These are phyloP conservation scores for Lactarius quietus DNA, from an alignment of 768 basidiomycete genomes.

Conservation along the genomic window DNA sequence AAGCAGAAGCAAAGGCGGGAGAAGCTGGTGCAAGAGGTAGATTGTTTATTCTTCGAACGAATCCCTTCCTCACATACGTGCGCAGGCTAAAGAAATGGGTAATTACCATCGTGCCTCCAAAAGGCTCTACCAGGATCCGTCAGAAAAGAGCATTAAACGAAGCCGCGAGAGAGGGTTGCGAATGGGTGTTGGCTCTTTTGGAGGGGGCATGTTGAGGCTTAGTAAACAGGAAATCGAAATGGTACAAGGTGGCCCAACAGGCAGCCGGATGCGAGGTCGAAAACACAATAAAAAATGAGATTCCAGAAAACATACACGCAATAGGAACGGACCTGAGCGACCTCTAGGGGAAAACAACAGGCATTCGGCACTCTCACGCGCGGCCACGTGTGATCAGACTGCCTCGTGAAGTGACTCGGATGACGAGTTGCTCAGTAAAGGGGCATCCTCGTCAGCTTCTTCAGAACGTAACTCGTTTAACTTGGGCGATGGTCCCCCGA, in stretches of 20 bases:
- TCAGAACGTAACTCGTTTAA: conserved; percentile 56
- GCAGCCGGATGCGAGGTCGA: conserved; percentile 19
- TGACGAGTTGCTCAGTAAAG: conserved; percentile 42
- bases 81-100: conserved; percentile 76
- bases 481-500: conserved; percentile 47
- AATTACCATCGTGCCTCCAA: conserved; percentile 83
- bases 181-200: conserved; percentile 79
- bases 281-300: conserved; percentile 31
- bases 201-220: conserved; percentile 63
- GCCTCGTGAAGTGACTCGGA: conserved; percentile 28
- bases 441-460: conserved; percentile 56
- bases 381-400: neutral
- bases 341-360: neutral
- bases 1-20: conserved; percentile 57
- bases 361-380: neutral
- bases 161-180: conserved; percentile 63
- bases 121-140: conserved; percentile 51
- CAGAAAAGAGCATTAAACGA: conserved; percentile 31
- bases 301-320: conserved; percentile 28
- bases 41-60: neutral
- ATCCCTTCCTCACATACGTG: conserved; percentile 1
- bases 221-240: conserved; percentile 54
- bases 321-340: neutral
- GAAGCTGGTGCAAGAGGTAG: conserved; percentile 65
- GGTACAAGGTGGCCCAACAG: conserved; percentile 30